Conservation (phyloP, 192 early-diverging fungal genomes). For the Backusella mclennaniae region DNA sequence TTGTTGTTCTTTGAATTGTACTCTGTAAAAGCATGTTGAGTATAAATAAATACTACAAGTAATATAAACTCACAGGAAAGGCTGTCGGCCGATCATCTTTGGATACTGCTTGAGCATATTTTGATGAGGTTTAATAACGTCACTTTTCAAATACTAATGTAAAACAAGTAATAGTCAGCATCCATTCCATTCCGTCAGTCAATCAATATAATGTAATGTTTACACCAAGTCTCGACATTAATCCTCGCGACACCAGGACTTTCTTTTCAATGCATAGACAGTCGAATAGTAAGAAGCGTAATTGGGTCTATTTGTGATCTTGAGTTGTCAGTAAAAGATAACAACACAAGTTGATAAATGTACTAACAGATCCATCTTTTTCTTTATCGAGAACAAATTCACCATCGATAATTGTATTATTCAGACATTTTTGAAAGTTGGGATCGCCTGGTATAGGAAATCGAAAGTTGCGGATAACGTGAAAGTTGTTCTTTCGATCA, state of each 20-base stretch:
- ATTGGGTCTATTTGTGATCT: conserved; percentile 15
- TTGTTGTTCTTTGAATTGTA: conserved; percentile 67
- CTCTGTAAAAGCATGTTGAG: conserved; percentile 31
- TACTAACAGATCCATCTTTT: conserved; percentile 48
- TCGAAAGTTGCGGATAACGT: conserved; percentile 49
- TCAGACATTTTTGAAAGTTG: conserved; percentile 45
- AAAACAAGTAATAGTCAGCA: background rate
- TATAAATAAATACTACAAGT: background rate
- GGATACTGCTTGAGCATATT: conserved; percentile 41
- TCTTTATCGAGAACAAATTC: conserved; percentile 85
- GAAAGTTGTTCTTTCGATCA: conserved; percentile 89
- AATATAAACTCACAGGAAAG: conserved; percentile 50
- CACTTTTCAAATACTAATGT: conserved; percentile 57
- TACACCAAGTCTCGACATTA: conserved; percentile 73
- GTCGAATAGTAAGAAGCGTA: conserved; percentile 71
- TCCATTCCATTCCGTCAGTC: no score
- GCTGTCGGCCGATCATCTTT: conserved; percentile 38
- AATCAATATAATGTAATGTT: conserved; percentile 17
- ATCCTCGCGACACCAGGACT: conserved; percentile 53
- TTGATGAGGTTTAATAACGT: conserved; percentile 67
- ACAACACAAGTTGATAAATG: background rate
- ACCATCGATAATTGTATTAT: conserved; percentile 84
- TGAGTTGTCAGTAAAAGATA: no score
- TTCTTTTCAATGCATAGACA: conserved; percentile 59
- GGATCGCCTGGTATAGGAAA: conserved; percentile 60